Evolutionary conservation across 768 basidiomycete species (phyloP), one percentile per base, ranked within the genome.

Genomic region (Tricholoma hemisulphureum): DNA sequence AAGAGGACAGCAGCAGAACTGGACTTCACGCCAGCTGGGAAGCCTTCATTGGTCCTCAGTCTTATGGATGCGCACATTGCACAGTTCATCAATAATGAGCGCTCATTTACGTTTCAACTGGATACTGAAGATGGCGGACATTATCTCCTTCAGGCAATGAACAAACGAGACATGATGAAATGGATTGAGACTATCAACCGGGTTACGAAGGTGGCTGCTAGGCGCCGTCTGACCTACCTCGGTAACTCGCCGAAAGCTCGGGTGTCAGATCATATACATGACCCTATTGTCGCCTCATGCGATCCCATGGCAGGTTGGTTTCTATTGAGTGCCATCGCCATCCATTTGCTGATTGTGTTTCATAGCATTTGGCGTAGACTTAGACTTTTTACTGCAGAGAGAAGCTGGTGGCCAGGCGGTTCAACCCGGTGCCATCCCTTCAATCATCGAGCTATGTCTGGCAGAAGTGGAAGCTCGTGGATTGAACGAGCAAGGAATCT

Each of bases 111-210:
- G 50, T 91, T 94, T 77, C 84, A 89, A 65, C 77, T 95, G 43
- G 85, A 90, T 65, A 90, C 91, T 0, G 93, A 94, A 68, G 92
- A 94, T 66, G 93, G 93, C 7, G 91, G 90, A 0, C 87, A 87
- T 65, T 92, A 91, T 65, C 70, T 93, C 31, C 72, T 94, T 14
- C 93, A 95, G 69, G 87, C 90, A 1, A 70, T 83, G 32, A 85
- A 81, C 63, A 84, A 81, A 68, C 77, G 79, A 35, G 91, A 93
- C 62, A 86, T 91, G 85, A 75, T 69, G 54, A 85, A 80, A 63
- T 95, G 93, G 93, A 78, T 92, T 53, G 85, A 87, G 16, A 86
- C 84, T 23, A 86, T 95, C 60, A 81, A 80, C 34, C 80, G 83
- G 34, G 83, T 90, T 37, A 84, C 90, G 23, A 87, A 84, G 64